Percentiles rank a stretch among this genome's conserved stretches.
Evolutionary conservation across 2,329 filamentous ascomycete genomes (phyloP).

Genomic region (Lasiodiplodia theobromae): DNA sequence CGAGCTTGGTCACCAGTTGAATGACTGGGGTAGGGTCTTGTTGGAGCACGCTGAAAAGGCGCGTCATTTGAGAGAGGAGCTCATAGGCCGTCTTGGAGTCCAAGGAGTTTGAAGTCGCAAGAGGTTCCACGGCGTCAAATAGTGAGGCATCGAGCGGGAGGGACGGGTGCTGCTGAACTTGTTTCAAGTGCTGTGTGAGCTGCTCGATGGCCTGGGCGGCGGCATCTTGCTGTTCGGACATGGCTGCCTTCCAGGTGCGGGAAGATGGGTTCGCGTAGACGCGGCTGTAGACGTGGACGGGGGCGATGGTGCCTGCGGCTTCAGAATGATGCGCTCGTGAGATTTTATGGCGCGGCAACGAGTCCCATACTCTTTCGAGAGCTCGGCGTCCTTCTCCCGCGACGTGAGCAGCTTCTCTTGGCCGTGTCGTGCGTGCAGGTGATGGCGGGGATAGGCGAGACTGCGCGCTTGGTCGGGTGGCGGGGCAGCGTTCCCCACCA

Average conservation of each 20-base stretch:
- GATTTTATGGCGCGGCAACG: background rate
- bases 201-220: conserved; percentile 9
- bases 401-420: background rate
- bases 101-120: conserved; percentile 37
- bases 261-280: background rate
- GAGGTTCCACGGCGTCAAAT: conserved; percentile 59
- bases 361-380: background rate
- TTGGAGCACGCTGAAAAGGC: conserved; percentile 60
- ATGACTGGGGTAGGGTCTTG: conserved; percentile 65
- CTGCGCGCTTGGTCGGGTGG: conserved; percentile 5
- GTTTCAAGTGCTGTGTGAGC: conserved; percentile 53
- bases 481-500: conserved; percentile 28
- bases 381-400: too few species aligned
- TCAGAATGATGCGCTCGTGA: background rate
- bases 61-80: conserved; percentile 56
- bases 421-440: conserved; percentile 4
- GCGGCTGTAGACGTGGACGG: background rate
- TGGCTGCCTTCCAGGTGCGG: background rate
- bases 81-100: conserved; percentile 37
- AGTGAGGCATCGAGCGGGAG: conserved; percentile 56
- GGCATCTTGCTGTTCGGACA: conserved; percentile 12
- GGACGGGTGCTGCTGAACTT: conserved; percentile 53
- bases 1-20: conserved; percentile 59
- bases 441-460: conserved; percentile 2
- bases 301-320: background rate